Evolutionary conservation across 2,329 filamentous ascomycete genomes (phyloP).

Genomic region (Pseudogymnoascus sp.): DNA sequence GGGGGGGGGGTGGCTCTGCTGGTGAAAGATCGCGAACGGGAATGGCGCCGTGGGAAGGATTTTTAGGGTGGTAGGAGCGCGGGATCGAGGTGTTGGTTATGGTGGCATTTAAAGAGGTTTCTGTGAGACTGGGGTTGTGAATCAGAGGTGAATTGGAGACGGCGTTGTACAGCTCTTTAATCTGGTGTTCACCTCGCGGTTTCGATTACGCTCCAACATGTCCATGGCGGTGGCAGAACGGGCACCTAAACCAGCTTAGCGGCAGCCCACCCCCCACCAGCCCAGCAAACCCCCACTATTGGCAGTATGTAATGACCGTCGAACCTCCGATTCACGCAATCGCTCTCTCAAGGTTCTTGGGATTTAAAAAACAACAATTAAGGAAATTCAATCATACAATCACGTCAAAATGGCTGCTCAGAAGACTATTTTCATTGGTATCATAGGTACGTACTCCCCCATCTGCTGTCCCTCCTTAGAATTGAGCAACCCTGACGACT

Average conservation of each 20-base stretch:
- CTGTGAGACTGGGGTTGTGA: not conserved
- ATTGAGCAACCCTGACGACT: conserved; percentile 8
- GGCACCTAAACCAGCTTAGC: not conserved
- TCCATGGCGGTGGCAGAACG: conserved; percentile 6
- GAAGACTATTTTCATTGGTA: conserved; percentile 36
- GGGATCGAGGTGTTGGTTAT: too few species aligned
- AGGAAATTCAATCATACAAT: not conserved
- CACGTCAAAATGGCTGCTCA: conserved; percentile 22
- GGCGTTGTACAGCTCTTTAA: not conserved
- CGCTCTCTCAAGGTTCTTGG: not conserved
- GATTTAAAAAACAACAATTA: not conserved
- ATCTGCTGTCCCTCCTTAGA: too few species aligned
- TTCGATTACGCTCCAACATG: not conserved
- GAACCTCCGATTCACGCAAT: conserved; percentile 9
- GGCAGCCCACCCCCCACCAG: not conserved
- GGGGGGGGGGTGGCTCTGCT: too few species aligned
- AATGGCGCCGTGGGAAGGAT: too few species aligned
- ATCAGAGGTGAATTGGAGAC: not conserved
- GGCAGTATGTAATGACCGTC: not conserved
- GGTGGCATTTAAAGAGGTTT: too few species aligned
- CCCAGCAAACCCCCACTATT: not conserved
- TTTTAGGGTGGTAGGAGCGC: too few species aligned
- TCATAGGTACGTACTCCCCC: too few species aligned
- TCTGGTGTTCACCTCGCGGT: not conserved
- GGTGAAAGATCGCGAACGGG: too few species aligned